Percentiles rank a stretch among this genome's conserved stretches.
Evolutionary conservation across 495 filamentous ascomycete genomes (phyloP).

Genomic region (Astrocystis sublimbata): DNA sequence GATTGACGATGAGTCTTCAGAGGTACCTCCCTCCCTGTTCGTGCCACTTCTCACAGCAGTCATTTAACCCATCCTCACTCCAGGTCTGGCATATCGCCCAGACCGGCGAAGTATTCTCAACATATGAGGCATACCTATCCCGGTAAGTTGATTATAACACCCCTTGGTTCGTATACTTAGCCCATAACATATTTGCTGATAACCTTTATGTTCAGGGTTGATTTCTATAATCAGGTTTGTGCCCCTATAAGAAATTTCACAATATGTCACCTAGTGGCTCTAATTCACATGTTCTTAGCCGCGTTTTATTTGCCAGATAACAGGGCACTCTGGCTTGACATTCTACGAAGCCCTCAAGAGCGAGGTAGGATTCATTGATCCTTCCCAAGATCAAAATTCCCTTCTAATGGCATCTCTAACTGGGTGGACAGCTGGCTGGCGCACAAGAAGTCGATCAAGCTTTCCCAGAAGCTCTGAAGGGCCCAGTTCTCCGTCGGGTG

Average conservation of each 20-base stretch:
- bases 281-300: conserved; percentile 51
- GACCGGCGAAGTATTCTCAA: conserved; percentile 86
- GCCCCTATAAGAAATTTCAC: conserved; percentile 1
- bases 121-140: conserved; percentile 84
- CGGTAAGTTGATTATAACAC: conserved; percentile 53
- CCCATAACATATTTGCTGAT: not conserved
- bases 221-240: conserved; percentile 87
- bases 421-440: conserved; percentile 65
- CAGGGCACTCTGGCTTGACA: conserved; percentile 86
- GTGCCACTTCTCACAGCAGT: conserved; percentile 18
- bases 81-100: conserved; percentile 90
- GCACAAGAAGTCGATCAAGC: conserved; percentile 85
- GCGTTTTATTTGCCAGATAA: conserved; percentile 92
- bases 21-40: conserved; percentile 54
- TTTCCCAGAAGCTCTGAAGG: conserved; percentile 89
- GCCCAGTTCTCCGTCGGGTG: conserved; percentile 82
- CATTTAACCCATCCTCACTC: conserved; percentile 17
- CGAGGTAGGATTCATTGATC: conserved; percentile 68
- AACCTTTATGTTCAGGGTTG: conserved; percentile 44
- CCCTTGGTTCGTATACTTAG: not conserved
- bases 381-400: no score
- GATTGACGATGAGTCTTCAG: conserved; percentile 75
- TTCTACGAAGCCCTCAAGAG: conserved; percentile 93
- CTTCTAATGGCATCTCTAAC: conserved; percentile 21
- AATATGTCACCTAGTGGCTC: not conserved